A percentile compares a stretch with the other conserved stretches of the same genome.
These are phyloP conservation scores for Ceratobasidium sp. DNA, from an alignment of 1,284 basidiomycete species.

Conservation along the genomic window DNA sequence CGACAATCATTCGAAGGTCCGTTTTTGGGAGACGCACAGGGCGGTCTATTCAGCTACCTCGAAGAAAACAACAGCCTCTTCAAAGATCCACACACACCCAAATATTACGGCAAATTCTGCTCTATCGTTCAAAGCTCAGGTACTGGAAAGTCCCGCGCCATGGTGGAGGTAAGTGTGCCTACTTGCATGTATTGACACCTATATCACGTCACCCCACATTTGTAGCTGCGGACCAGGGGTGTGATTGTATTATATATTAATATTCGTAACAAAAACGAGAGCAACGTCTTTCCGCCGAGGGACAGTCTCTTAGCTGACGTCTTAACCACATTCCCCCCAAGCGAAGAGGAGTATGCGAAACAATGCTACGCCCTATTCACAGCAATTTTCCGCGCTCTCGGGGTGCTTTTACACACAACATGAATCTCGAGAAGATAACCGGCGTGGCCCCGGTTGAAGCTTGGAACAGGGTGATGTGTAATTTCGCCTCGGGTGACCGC, in stretches of 20 bases:
- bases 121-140: constrained; percentile 26
- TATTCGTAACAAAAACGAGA: not conserved
- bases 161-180: constrained; percentile 3
- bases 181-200: not conserved
- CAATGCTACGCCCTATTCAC: not conserved
- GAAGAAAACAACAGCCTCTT: not conserved
- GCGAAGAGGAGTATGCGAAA: not conserved
- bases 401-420: not conserved
- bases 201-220: not conserved
- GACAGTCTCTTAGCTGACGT: not conserved
- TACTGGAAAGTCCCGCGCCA: constrained; percentile 14
- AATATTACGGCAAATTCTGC: constrained; percentile 11
- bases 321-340: not conserved
- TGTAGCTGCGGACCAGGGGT: not conserved
- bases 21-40: not conserved
- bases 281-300: not conserved
- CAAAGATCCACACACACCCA: not conserved
- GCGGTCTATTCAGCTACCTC: not conserved
- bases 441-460: not conserved
- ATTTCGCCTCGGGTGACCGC: too few relatives aligned
- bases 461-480: not conserved
- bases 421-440: not conserved
- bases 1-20: not conserved
- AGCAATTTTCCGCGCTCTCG: not conserved
- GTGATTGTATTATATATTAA: constrained; percentile 14